Evolutionary conservation across 78 protist species (phyloP), one percentile per base, ranked within the genome.

Genomic region (Dictyostelium purpureum): DNA sequence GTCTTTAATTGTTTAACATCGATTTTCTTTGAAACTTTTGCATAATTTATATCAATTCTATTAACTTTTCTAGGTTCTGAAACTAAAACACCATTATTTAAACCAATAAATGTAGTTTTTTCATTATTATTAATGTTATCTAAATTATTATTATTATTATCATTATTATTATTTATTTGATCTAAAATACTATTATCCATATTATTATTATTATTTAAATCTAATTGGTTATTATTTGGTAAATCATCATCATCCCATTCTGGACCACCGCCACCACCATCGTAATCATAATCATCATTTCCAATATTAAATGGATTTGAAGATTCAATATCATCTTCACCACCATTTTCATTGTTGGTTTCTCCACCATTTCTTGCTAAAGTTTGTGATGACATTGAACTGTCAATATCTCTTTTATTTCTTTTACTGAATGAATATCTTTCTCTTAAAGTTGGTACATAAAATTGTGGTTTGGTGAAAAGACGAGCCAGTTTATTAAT

Each of bases 381-480:
- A 40, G 37, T 35, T 35, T 18, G 16, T 49, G 26, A 40, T 35
- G 21, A 11, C 33, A 12, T 31, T 35, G 18, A 51, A 18, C 1
- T 7, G n/a, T 63, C 0, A 35, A 5, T 16, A 18, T 16, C 52
- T 33, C 31, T 37, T 0, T 57, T 33, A 37, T 79, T 24, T 5
- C 11, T 37, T 28, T 24, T 49, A 9, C 11, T 42, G 31, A 16
- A 16, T n/a, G 2, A 56, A 26, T 65, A 59, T n/a, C n/a, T n/a
- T n/a, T n/a, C n/a, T n/a, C 93, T 69, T 59, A 88, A 75, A 35
- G 89, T 79, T 35, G 88, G 89, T 6, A 90, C 74, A 11, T 47
- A 70, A 75, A 92, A 95, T 19, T 91, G 42, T 40, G 97, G 94
- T 69, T 93, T 93, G 67, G 56, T 76, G 37, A 96, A 96, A 43